phyloP scores from a whole-genome alignment of 805 yeast species.

The Crinitomyces ghanaensis region DNA sequence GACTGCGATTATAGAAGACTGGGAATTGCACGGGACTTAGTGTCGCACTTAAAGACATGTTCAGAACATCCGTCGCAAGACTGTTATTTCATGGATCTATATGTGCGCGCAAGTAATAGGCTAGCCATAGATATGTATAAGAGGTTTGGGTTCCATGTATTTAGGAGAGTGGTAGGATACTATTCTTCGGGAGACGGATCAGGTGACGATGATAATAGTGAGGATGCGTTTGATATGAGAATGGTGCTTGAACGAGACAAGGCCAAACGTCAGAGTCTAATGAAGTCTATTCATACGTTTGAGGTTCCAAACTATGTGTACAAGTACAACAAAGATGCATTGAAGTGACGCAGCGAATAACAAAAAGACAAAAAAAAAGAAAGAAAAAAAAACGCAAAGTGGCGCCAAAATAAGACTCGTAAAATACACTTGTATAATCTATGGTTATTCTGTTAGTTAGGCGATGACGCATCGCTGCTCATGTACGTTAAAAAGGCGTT shows the following conservation, averaged over 20 bases:
- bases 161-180: slow-evolving; percentile 79
- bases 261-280: slow-evolving; percentile 18
- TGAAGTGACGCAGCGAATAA: too few species aligned
- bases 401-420: too few species aligned
- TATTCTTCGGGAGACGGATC: slow-evolving; percentile 48
- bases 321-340: slow-evolving; percentile 12
- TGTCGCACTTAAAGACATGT: slow-evolving; percentile 58
- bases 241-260: slow-evolving; percentile 28
- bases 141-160: slow-evolving; percentile 75
- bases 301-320: slow-evolving; percentile 20
- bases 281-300: slow-evolving; percentile 18
- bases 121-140: slow-evolving; percentile 77
- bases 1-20: slow-evolving; percentile 72
- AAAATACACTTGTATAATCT: too few species aligned
- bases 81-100: slow-evolving; percentile 79
- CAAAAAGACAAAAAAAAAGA: too few species aligned
- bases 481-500: too few species aligned
- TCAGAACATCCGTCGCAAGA: slow-evolving; percentile 72
- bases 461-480: too few species aligned
- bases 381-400: too few species aligned
- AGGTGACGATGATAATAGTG: slow-evolving; percentile 37
- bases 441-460: too few species aligned
- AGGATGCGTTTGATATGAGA: slow-evolving; percentile 66
- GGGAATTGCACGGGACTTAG: slow-evolving; percentile 73
- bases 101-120: slow-evolving; percentile 75